These are phyloP conservation scores for Solanum chaucha DNA, from an alignment of 257 asterid genomes.

Conservation along the genomic window DNA sequence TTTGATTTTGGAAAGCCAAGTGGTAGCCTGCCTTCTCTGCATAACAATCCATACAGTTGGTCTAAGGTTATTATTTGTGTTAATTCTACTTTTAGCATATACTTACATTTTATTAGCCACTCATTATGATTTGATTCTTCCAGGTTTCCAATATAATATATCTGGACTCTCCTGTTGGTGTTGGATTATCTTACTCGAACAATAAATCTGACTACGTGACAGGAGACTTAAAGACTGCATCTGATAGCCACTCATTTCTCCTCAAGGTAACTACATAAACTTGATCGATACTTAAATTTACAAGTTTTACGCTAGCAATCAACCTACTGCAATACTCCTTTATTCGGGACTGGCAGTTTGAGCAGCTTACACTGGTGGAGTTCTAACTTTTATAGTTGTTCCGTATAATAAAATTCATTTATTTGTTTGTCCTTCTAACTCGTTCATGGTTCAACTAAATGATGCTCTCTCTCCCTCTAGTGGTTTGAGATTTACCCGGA, in stretches of 20 bases:
- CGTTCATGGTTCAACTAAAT: not conserved
- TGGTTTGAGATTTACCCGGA: constrained; percentile 93
- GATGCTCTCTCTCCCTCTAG: constrained; percentile 23
- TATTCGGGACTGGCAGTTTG: too few relatives aligned
- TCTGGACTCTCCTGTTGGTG: constrained; percentile 92
- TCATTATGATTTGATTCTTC: not conserved
- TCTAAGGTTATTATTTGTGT: constrained; percentile 54
- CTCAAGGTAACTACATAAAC: constrained; percentile 48
- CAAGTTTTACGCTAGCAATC: not conserved
- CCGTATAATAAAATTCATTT: not conserved
- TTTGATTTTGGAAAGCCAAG: constrained; percentile 48
- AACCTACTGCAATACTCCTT: constrained; percentile 12
- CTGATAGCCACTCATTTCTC: constrained; percentile 71
- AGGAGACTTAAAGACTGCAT: constrained; percentile 77
- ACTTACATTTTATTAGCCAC: not conserved
- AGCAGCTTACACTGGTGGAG: not conserved
- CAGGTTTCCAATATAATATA: constrained; percentile 75
- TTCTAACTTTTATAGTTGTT: not conserved
- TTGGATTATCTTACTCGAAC: constrained; percentile 71
- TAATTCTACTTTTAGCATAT: not conserved
- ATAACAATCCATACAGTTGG: constrained; percentile 90
- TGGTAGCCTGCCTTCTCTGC: constrained; percentile 61
- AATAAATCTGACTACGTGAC: constrained; percentile 62
- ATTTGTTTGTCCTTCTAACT: not conserved
- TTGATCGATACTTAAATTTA: not conserved